Conservation (phyloP, 306 rosid species). For the Glycine soja region DNA sequence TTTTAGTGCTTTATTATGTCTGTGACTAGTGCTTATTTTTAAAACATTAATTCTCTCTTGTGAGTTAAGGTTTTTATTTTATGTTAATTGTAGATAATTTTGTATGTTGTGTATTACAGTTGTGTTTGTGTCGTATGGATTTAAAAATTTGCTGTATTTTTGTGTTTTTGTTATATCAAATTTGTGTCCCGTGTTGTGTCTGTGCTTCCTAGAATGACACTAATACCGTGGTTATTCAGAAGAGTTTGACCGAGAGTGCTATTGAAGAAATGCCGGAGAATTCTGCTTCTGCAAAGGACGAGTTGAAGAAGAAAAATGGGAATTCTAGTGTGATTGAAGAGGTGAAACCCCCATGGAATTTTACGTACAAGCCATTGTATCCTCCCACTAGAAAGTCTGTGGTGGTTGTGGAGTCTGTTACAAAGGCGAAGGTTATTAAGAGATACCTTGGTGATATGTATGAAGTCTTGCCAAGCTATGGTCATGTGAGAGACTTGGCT, state of each 20-base stretch:
- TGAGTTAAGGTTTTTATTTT: background rate
- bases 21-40: background rate
- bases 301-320: slow-evolving; percentile 57
- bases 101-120: background rate
- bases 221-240: slow-evolving; percentile 57
- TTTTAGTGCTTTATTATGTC: background rate
- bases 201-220: background rate
- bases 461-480: slow-evolving; percentile 97
- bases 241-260: slow-evolving; percentile 46
- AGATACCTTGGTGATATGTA: slow-evolving; percentile 88
- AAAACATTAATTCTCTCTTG: background rate
- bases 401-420: slow-evolving; percentile 89
- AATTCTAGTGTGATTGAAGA: slow-evolving; percentile 50
- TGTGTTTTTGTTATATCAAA: background rate
- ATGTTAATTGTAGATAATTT: background rate
- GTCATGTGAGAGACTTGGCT: slow-evolving; percentile 98
- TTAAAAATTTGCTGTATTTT: background rate
- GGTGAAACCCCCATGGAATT: slow-evolving; percentile 51
- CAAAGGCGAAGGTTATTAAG: slow-evolving; percentile 95
- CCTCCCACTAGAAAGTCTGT: slow-evolving; percentile 86
- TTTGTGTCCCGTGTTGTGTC: background rate
- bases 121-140: background rate
- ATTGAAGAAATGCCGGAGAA: slow-evolving; percentile 46
- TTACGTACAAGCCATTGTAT: slow-evolving; percentile 61
- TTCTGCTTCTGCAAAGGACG: slow-evolving; percentile 56